Evolutionary conservation across 768 basidiomycete species (phyloP).

Genomic region (Lyophyllum decastes): DNA sequence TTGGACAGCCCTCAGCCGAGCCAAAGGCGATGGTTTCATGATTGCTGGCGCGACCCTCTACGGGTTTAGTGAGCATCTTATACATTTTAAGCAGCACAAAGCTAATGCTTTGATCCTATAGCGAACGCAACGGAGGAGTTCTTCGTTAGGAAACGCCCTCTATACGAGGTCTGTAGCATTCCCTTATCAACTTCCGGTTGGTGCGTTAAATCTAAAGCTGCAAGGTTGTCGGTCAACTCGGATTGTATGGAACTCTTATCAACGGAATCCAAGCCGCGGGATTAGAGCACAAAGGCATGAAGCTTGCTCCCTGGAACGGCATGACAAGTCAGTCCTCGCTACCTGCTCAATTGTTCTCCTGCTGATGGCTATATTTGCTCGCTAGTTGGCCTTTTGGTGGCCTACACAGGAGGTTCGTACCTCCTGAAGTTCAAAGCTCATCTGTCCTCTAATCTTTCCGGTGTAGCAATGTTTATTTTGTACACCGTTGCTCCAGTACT

Average conservation of each 20-base stretch:
- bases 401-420: slow-evolving; percentile 37
- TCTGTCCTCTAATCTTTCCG: neutral
- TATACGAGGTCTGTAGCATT: slow-evolving; percentile 61
- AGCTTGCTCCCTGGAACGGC: slow-evolving; percentile 69
- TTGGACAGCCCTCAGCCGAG: slow-evolving; percentile 62
- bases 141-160: slow-evolving; percentile 74
- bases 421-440: neutral
- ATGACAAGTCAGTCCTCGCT: slow-evolving; percentile 52
- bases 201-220: neutral
- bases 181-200: neutral
- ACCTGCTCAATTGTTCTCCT: neutral
- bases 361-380: slow-evolving; percentile 1
- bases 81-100: neutral
- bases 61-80: slow-evolving; percentile 68
- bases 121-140: slow-evolving; percentile 90
- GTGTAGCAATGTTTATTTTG: slow-evolving; percentile 75
- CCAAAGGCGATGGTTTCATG: slow-evolving; percentile 87
- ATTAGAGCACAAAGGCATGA: slow-evolving; percentile 72
- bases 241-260: slow-evolving; percentile 82
- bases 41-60: slow-evolving; percentile 84
- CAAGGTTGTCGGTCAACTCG: slow-evolving; percentile 81
- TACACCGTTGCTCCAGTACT: slow-evolving; percentile 86
- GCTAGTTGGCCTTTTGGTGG: slow-evolving; percentile 45
- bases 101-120: slow-evolving; percentile 26
- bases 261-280: slow-evolving; percentile 77